phyloP scores from a whole-genome alignment of 805 yeast species.

The Spathaspora hagerdaliae region DNA sequence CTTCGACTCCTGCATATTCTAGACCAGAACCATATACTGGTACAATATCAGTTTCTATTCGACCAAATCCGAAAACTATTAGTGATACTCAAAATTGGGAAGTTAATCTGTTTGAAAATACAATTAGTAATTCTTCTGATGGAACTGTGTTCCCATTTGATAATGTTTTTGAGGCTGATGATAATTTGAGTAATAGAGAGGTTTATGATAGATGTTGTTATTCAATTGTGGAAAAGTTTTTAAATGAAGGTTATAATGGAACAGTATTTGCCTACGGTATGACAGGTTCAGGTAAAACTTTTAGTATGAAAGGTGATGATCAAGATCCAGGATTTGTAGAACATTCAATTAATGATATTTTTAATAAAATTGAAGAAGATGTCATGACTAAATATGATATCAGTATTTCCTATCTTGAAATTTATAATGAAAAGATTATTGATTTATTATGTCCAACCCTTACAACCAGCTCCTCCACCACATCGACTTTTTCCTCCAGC shows the following conservation, averaged over 20 bases:
- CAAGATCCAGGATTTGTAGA: conserved; percentile 69
- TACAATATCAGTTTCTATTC: conserved; percentile 67
- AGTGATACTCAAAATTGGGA: conserved; percentile 40
- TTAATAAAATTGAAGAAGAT: conserved; percentile 37
- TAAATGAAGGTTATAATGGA: conserved; percentile 72
- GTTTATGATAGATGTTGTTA: conserved; percentile 59
- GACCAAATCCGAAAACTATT: conserved; percentile 63
- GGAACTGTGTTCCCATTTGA: conserved; percentile 69
- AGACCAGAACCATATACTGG: conserved; percentile 54
- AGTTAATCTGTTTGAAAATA: conserved; percentile 33
- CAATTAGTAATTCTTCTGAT: conserved; percentile 48
- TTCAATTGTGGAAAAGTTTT: conserved; percentile 49
- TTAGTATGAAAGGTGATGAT: conserved; percentile 73
- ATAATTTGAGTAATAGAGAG: conserved; percentile 42
- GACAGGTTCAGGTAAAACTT: conserved; percentile 93
- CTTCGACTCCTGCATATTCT: conserved; percentile 32
- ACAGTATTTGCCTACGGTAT: conserved; percentile 92
- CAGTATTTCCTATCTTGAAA: conserved; percentile 72
- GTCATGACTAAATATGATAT: conserved; percentile 36
- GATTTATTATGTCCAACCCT: conserved; percentile 48
- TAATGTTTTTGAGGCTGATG: conserved; percentile 62
- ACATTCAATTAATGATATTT: conserved; percentile 59
- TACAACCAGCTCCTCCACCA: conserved; percentile 19
- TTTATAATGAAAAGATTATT: conserved; percentile 81
- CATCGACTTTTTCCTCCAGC: not conserved